Evolutionary conservation across 1,284 basidiomycete genomes (phyloP), one percentile per base, ranked within the genome.

Genomic region (Cutaneotrichosporon mucoides): DNA sequence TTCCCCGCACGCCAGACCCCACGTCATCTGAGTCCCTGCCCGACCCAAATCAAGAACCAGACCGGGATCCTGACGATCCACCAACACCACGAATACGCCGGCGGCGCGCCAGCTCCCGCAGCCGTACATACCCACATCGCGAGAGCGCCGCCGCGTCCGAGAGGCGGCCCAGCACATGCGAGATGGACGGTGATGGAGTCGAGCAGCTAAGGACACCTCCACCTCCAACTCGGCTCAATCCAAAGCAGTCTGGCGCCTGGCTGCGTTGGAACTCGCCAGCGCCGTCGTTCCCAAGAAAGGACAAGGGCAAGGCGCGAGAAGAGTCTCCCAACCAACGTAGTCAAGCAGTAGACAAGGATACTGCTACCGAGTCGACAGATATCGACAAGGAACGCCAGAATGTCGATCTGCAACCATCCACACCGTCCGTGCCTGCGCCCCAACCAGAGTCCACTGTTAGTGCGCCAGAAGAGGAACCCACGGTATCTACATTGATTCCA

Each of bases 211-310:
- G 9, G 9, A 40, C 38, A 6, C 46, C 34, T 1, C 24, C 9
- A 4, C 34, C 46, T 12, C 10, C 46, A 16, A 24, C 33, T 33
- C 46, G 13, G 11, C 53, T 75, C 11, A 74, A 75, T 46, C 71
- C 73, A 11, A 76, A 76, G 60, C 15, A 55, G 6, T 72, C 69
- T 0, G 67, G 56, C 6, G 68, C 70, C 35, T 76, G 75, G 75
- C 49, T 73, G 12, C 61, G 70, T 16, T 76, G 75, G 75, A 69
- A 68, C 47, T 65, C 66, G 6, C 69, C 69, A 4, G 58, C 71
- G 1, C 69, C 71, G 6, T 61, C 69, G 3, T 75, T 74, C 42
- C 72, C 73, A 5, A 66, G 40, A 56, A 70, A 66, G 56, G 67
- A 65, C 12, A 73, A 73, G 56, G 71, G 70, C n/a, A 76, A 73